These are phyloP conservation scores for Plenodomus tracheiphilus DNA, from an alignment of 2,329 filamentous ascomycete species.

Conservation along the genomic window DNA sequence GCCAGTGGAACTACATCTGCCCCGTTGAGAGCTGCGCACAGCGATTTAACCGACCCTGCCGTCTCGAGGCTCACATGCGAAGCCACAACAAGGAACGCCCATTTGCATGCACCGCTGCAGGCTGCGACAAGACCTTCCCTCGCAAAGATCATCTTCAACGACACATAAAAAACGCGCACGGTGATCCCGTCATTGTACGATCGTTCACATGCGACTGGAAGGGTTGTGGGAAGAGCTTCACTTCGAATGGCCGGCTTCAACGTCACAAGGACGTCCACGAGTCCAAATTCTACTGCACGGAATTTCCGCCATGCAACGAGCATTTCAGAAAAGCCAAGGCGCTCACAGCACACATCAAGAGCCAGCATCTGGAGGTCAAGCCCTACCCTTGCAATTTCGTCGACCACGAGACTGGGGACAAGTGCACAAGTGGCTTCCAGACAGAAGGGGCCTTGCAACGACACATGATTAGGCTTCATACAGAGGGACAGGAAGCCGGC, in stretches of 20 bases:
- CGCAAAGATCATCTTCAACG: constrained; percentile 84
- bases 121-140: constrained; percentile 81
- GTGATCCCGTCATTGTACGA: constrained; percentile 57
- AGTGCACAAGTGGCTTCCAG: constrained; percentile 73
- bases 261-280: constrained; percentile 79
- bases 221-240: constrained; percentile 78
- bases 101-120: constrained; percentile 70
- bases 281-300: constrained; percentile 74
- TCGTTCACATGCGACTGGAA: constrained; percentile 72
- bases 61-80: constrained; percentile 74
- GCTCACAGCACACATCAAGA: constrained; percentile 78
- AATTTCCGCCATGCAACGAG: constrained; percentile 70
- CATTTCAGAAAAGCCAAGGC: constrained; percentile 88
- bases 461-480: constrained; percentile 73
- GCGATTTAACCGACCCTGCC: constrained; percentile 83
- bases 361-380: constrained; percentile 71
- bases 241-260: constrained; percentile 75
- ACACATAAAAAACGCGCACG: constrained; percentile 83
- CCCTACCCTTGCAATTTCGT: constrained; percentile 71
- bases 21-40: constrained; percentile 75
- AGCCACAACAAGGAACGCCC: constrained; percentile 85
- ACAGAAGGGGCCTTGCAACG: constrained; percentile 70
- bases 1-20: constrained; percentile 77
- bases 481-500: constrained; percentile 55
- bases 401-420: constrained; percentile 55